Evolutionary conservation across 1,284 basidiomycete genomes (phyloP).

Genomic region (Tylopilus sp.): DNA sequence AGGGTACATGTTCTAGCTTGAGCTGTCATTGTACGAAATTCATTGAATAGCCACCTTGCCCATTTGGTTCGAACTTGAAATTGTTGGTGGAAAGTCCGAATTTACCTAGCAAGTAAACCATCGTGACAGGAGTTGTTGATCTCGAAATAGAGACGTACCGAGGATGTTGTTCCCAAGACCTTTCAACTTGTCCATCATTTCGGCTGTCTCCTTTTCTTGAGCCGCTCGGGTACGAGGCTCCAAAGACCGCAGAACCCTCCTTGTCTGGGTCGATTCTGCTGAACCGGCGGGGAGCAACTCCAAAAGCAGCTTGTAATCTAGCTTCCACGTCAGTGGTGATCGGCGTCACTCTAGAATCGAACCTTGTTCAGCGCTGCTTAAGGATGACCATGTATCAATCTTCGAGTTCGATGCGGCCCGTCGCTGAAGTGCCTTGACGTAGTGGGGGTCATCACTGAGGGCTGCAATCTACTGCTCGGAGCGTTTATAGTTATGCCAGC

Average conservation of each 20-base stretch:
- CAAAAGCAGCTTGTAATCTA: constrained; percentile 77
- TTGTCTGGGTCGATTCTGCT: constrained; percentile 47
- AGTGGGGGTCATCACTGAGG: constrained; percentile 76
- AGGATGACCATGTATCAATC: constrained; percentile 77
- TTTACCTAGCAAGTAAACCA: constrained; percentile 47
- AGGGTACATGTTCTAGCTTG: constrained; percentile 1
- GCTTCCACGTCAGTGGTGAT: constrained; percentile 1
- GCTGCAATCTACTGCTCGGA: constrained; percentile 46
- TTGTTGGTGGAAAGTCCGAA: constrained; percentile 90
- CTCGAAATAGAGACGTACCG: constrained; percentile 47
- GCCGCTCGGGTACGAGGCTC: constrained; percentile 69
- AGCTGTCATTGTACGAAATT: constrained; percentile 61
- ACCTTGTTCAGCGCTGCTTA: constrained; percentile 86
- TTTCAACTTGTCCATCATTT: constrained; percentile 93
- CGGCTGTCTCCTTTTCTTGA: constrained; percentile 85
- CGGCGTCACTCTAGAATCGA: neutral
- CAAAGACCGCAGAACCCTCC: constrained; percentile 49
- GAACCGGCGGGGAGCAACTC: constrained; percentile 58
- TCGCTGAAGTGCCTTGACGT: constrained; percentile 86
- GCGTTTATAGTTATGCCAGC: neutral
- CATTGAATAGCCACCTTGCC: constrained; percentile 91
- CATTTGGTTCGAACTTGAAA: constrained; percentile 92
- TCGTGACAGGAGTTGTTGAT: neutral
- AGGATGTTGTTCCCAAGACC: constrained; percentile 88
- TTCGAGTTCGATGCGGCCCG: constrained; percentile 82